Conservation (phyloP, 176 grass and related monocot species). For the Leersia perrieri region DNA sequence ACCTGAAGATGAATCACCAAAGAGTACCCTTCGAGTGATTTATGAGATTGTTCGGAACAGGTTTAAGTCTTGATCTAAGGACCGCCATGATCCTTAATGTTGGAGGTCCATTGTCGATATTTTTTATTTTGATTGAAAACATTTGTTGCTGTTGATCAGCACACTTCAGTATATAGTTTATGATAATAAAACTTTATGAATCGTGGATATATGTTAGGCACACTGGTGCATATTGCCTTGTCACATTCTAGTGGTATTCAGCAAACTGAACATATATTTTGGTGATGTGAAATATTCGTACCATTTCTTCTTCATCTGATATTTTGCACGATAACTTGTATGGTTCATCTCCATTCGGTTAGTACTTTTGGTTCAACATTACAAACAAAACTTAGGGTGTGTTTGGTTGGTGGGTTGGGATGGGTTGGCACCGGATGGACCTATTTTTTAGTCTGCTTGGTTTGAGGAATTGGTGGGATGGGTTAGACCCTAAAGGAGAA, state of each 20-base stretch:
- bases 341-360: background rate
- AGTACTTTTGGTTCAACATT: background rate
- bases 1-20: slow-evolving; percentile 59
- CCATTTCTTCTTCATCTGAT: background rate
- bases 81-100: background rate
- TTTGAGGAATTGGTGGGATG: no score
- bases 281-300: background rate
- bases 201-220: background rate
- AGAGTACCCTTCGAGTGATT: slow-evolving; percentile 64
- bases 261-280: background rate
- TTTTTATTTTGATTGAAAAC: slow-evolving; percentile 17
- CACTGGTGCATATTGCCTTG: background rate
- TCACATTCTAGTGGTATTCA: background rate
- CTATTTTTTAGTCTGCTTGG: no score
- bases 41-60: slow-evolving; percentile 72
- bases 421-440: no score
- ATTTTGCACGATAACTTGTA: background rate
- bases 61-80: slow-evolving; percentile 39
- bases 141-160: background rate
- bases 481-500: no score
- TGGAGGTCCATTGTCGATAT: background rate
- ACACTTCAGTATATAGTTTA: background rate
- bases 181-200: slow-evolving; percentile 5
- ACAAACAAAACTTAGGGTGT: no score
- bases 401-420: no score